A percentile compares a stretch with the other conserved stretches of the same genome.
Conservation (phyloP, 495 filamentous ascomycete species). For the Neurospora sp. region DNA sequence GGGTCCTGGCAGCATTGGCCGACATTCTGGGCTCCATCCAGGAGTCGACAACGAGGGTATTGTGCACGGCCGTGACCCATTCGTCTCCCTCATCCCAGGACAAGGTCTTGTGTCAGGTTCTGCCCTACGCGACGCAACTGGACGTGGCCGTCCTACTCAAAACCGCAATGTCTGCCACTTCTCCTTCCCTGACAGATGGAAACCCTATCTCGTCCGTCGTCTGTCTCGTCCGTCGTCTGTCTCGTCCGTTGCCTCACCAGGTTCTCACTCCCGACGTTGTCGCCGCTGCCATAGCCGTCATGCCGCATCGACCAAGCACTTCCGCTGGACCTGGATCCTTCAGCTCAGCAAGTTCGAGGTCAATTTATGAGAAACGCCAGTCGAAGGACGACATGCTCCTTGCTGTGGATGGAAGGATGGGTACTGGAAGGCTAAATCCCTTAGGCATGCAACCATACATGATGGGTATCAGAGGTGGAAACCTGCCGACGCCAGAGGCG, state of each 20-base stretch:
- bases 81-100: conserved; percentile 24
- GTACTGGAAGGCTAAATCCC: conserved; percentile 9
- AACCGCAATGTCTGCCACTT: conserved; percentile 23
- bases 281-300: conserved; percentile 18
- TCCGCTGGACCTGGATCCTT: conserved; percentile 21
- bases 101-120: conserved; percentile 37
- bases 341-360: conserved; percentile 7
- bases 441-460: conserved; percentile 12
- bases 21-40: conserved; percentile 7
- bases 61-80: conserved; percentile 25
- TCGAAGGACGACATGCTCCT: conserved; percentile 40
- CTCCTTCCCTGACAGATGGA: conserved; percentile 19
- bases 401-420: conserved; percentile 18
- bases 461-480: conserved; percentile 14
- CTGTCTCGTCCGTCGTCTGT: conserved; percentile 27
- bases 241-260: conserved; percentile 23
- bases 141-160: conserved; percentile 14
- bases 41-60: conserved; percentile 16
- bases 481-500: conserved; percentile 33
- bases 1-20: not conserved
- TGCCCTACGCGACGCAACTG: conserved; percentile 21
- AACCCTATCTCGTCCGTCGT: conserved; percentile 29
- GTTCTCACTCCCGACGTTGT: conserved; percentile 11
- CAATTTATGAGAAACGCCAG: conserved; percentile 27
- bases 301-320: conserved; percentile 33